Evolutionary conservation across 2,329 filamentous ascomycete species (phyloP), one percentile per base, ranked within the genome.

Genomic region (Pseudopyricularia javanii): DNA sequence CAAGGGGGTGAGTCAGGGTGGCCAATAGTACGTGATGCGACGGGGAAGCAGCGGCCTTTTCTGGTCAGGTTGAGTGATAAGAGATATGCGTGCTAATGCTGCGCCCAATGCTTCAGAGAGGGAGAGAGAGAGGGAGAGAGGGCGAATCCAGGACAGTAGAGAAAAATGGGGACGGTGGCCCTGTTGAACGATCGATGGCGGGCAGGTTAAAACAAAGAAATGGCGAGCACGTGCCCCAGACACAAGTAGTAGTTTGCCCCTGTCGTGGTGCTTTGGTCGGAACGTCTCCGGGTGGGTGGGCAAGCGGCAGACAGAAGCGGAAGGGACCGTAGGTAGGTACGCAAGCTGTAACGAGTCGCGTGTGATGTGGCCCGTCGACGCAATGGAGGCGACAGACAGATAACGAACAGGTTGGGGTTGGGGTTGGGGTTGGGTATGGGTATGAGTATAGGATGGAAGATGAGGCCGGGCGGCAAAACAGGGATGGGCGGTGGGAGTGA

Each of bases 161-260:
- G 9, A 9, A 5, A 30, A 30, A 30, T 30, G 28, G 28, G 4
- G 28, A 9, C 9, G 28, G 28, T 30, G 28, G 28, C 28, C 28
- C 4, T 4, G 28, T 4, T 30, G 9, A 9, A 5, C 28, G 28
- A 9, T 30, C 4, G 28, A 30, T 30, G 28, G 28, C 24, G 24
- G 40, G 14, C 24, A 45, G 40, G 40, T 22, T 45, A 12, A 24
- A 40, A 14, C 24, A 40, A 14, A 34, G n/a, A 33, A 43, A 26
- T 33, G 28, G 30, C 20, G 40, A 35, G 50, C 50, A 52, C 50
- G 50, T 52, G 50, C 50, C 43, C 32, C 28, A 34, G 40, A 26
- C 47, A 22, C 17, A 35, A 52, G 40, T n/a, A 28, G 50, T 30
- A 24, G 49, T 37, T 30, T 50, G 40, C 37, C 28, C 45, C 37